Conservation (phyloP, 371 early-diverging fungal species). For the Mortierella sp. region DNA sequence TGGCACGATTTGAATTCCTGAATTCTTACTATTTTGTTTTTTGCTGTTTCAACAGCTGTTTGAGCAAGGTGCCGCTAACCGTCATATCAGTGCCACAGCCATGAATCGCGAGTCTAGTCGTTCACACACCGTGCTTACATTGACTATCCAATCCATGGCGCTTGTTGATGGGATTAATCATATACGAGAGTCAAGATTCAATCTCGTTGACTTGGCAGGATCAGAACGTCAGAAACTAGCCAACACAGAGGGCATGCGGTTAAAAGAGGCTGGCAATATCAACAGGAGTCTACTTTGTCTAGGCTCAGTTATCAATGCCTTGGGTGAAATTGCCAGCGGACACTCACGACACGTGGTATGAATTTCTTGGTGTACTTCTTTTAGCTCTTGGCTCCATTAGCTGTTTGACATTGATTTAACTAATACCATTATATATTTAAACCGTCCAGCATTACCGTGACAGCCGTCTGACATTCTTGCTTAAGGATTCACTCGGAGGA, state of each 20-base stretch:
- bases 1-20: background rate
- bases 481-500: slow-evolving; percentile 80
- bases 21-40: background rate
- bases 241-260: slow-evolving; percentile 79
- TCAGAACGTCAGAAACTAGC: slow-evolving; percentile 88
- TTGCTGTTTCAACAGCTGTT: slow-evolving; percentile 46
- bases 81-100: slow-evolving; percentile 68
- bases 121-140: slow-evolving; percentile 71
- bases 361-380: background rate
- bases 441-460: slow-evolving; percentile 82
- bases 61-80: slow-evolving; percentile 67
- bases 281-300: slow-evolving; percentile 90
- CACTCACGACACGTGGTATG: slow-evolving; percentile 78
- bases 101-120: slow-evolving; percentile 76
- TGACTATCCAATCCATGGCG: slow-evolving; percentile 68
- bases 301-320: slow-evolving; percentile 92
- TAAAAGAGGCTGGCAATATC: slow-evolving; percentile 92
- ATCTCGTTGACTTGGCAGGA: slow-evolving; percentile 95
- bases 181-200: slow-evolving; percentile 72
- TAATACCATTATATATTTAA: background rate
- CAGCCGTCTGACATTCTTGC: slow-evolving; percentile 87
- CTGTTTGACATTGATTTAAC: background rate
- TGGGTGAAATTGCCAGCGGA: slow-evolving; percentile 79
- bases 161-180: slow-evolving; percentile 66
- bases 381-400: background rate